Conservation (phyloP, 139 green algal species). For the Dunaliella sp. region DNA sequence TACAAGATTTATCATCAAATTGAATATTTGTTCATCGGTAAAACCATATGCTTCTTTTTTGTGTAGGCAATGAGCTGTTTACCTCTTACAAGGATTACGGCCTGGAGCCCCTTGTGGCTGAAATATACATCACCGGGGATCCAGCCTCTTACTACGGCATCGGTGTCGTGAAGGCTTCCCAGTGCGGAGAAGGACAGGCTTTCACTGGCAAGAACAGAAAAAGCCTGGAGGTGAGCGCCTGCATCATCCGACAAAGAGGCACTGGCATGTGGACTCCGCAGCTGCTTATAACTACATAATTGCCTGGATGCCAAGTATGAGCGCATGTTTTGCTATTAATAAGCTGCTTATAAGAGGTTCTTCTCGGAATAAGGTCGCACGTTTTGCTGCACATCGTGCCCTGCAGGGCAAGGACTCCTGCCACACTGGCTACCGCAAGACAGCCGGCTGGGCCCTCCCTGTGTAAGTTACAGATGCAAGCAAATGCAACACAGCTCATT, state of each 20-base stretch:
- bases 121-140: neutral
- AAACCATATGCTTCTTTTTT: neutral
- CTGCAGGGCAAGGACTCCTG: constrained; percentile 1
- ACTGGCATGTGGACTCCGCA: neutral
- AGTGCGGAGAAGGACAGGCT: no score
- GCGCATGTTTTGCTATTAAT: neutral
- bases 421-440: constrained; percentile 11
- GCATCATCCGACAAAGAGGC: neutral
- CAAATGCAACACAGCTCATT: no score
- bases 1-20: neutral
- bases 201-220: neutral
- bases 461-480: neutral
- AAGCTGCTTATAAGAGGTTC: neutral
- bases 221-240: neutral
- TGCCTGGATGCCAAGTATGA: no score
- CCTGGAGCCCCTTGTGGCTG: neutral
- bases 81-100: neutral
- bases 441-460: neutral
- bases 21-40: neutral
- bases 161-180: no score
- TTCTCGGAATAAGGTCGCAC: neutral
- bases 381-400: neutral
- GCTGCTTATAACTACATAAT: no score
- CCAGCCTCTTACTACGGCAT: neutral
- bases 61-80: neutral